Evolutionary conservation across 768 basidiomycete genomes (phyloP), one percentile per base, ranked within the genome.

Genomic region (Russula dissimulans): DNA sequence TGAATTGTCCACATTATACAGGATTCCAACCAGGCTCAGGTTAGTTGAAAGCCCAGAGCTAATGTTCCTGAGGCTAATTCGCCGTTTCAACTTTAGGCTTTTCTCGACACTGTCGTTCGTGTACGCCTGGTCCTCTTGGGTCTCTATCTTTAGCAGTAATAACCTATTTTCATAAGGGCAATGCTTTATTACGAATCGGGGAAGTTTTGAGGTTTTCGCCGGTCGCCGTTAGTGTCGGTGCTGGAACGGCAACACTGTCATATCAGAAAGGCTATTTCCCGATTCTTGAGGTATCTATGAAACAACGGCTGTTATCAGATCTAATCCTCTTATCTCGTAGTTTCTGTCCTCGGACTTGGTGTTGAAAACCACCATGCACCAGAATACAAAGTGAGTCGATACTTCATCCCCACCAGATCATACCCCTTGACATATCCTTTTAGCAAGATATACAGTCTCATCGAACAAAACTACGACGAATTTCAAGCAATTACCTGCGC

Each of bases 211-310:
- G 63, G 5, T 71, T 60, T 39, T n/a, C 51, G 3, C 54, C 65
- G 0, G 69, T 73, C 11, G 50, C 63, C 32, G 53, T 60, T 38
- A 41, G 53, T 34, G 65, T 64, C 3, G 70, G 65, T 9, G 31
- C 46, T 5, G 42, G 43, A 1, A 42, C 45, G 0, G 49, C 39
- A 12, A 54, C 46, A 0, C 59, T 75, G 26, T 71, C 74, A 7
- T 75, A 72, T 56, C 71, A 74, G 62, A 58, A 65, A 15, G 72
- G 67, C 1, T 73, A 72, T 58, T 66, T 75, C 47, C 69, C 67
- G 2, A 46, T 75, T 18, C 64, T 75, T 12, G 58, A 65, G 53
- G 74, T 74, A 54, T 8, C 54, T 56, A 3, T 39, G 12, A 41
- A n/a, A 42, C 4, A 14, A 17, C 11, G 17, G 7, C 44, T 8